phyloP scores from a whole-genome alignment of 768 basidiomycete genomes.

The Lentinula raphanica region DNA sequence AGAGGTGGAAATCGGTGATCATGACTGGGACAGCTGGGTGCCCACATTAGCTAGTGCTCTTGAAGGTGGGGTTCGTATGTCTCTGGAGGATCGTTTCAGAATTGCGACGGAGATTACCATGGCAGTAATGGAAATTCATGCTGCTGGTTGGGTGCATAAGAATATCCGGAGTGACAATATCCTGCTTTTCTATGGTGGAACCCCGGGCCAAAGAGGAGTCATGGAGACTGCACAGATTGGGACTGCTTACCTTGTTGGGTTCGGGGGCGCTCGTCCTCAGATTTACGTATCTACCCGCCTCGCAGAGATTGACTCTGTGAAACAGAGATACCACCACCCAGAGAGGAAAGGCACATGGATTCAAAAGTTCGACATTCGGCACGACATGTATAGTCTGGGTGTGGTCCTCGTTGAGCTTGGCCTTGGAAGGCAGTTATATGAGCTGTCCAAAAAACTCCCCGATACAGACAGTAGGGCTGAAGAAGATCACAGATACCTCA shows the following conservation, averaged over 20 bases:
- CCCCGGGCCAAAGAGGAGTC: not conserved
- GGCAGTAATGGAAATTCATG: not conserved
- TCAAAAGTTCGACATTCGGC: not conserved
- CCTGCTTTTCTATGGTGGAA: not conserved
- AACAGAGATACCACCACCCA: not conserved
- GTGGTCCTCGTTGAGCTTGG: not conserved
- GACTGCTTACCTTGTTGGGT: no score
- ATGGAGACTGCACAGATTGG: no score
- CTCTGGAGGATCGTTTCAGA: conserved; percentile 5
- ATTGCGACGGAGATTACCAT: not conserved
- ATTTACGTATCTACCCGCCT: no score
- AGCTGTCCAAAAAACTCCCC: no score
- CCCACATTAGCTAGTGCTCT: not conserved
- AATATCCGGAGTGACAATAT: not conserved
- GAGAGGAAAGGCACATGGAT: not conserved
- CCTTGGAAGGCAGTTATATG: not conserved
- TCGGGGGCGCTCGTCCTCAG: no score
- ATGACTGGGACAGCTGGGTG: no score
- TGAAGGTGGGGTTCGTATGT: not conserved
- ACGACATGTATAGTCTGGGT: conserved; percentile 4
- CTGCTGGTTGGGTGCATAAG: conserved; percentile 2
- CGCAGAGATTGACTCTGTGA: not conserved
- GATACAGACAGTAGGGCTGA: no score
- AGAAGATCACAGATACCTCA: not conserved
- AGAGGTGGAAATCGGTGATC: no score